Evolutionary conservation across 1,284 basidiomycete genomes (phyloP).

Genomic region (Gomphus bonarii): DNA sequence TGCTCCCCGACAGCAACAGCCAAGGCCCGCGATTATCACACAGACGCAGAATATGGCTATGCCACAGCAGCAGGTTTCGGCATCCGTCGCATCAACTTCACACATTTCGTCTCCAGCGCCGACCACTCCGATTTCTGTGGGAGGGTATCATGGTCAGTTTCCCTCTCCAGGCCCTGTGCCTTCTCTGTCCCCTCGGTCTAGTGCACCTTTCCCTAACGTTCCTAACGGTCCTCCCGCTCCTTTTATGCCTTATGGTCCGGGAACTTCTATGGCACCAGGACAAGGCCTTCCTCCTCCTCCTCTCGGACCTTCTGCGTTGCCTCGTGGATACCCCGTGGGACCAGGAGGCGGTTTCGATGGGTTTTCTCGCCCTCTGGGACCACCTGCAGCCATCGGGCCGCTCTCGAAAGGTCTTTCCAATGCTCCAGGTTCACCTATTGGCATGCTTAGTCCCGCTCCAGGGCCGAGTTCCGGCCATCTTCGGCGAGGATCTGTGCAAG

Average conservation of each 20-base stretch:
- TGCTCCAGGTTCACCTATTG: conserved; percentile 26
- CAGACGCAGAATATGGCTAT: conserved; percentile 26
- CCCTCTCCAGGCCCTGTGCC: conserved; percentile 17
- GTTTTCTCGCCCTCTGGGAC: conserved; percentile 31
- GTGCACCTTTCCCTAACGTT: conserved; percentile 38
- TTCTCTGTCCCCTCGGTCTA: conserved; percentile 24
- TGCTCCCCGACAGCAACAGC: conserved; percentile 23
- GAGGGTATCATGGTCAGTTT: neutral
- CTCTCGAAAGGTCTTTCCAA: conserved; percentile 25
- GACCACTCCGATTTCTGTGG: conserved; percentile 9
- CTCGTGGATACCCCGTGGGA: conserved; percentile 36
- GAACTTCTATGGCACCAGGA: conserved; percentile 24
- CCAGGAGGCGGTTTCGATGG: conserved; percentile 36
- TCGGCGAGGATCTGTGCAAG: conserved; percentile 10
- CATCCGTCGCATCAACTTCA: neutral
- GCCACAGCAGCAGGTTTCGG: conserved; percentile 13
- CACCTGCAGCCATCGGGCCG: conserved; percentile 45
- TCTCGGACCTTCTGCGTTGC: conserved; percentile 43
- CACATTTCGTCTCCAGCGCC: conserved; percentile 8
- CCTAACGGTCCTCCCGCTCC: conserved; percentile 27
- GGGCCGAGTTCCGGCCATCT: conserved; percentile 50
- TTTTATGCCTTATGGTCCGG: conserved; percentile 37
- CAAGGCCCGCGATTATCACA: conserved; percentile 17
- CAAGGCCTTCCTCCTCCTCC: conserved; percentile 26
- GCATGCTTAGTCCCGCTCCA: conserved; percentile 21